Conservation (phyloP, 163 green algal genomes). For the Prototheca wickerhamii region DNA sequence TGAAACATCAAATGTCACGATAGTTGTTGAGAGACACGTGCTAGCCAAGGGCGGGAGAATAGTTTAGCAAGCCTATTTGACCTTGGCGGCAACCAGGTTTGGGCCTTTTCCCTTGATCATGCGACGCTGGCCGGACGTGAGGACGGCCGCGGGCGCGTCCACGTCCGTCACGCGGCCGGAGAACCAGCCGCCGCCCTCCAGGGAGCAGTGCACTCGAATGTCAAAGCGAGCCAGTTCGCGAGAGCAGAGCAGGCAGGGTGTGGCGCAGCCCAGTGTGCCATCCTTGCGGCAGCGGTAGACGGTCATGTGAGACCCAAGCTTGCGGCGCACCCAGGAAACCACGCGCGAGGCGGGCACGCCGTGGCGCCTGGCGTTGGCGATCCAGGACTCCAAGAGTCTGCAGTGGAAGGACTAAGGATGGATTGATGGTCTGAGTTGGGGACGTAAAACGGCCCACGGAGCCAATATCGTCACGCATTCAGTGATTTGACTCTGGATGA, state of each 20-base stretch:
- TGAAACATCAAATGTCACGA: no score
- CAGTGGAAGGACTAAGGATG: neutral
- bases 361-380: slow-evolving; percentile 35
- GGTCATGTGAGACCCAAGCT: slow-evolving; percentile 42
- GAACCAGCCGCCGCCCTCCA: slow-evolving; percentile 31
- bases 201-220: slow-evolving; percentile 44
- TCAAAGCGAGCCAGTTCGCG: slow-evolving; percentile 42
- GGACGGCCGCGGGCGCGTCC: slow-evolving; percentile 24
- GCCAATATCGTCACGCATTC: no score
- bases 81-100: no score
- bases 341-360: slow-evolving; percentile 41
- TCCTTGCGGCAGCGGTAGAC: slow-evolving; percentile 49
- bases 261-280: slow-evolving; percentile 43
- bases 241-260: slow-evolving; percentile 58
- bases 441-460: no score
- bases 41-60: no score
- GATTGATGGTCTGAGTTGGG: neutral
- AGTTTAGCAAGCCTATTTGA: no score
- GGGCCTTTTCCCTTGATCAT: slow-evolving; percentile 11
- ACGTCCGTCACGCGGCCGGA: slow-evolving; percentile 33
- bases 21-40: no score
- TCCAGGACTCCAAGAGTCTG: slow-evolving; percentile 49
- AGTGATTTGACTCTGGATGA: no score
- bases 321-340: slow-evolving; percentile 55
- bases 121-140: slow-evolving; percentile 40